phyloP scores from a whole-genome alignment of 2,329 filamentous ascomycete species.

The Teratosphaeriaceae sp. region DNA sequence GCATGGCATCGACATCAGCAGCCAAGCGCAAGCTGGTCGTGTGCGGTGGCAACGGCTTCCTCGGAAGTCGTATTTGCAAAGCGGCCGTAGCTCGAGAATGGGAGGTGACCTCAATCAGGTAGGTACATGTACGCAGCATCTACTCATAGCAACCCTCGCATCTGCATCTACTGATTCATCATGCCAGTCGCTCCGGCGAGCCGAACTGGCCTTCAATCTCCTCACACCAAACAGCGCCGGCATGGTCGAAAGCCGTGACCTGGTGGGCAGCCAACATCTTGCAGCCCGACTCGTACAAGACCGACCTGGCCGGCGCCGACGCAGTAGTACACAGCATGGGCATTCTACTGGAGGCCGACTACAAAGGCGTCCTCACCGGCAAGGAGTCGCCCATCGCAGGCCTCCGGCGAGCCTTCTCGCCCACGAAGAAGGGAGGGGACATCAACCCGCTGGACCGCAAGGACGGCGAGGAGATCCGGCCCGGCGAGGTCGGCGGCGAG shows the following conservation, averaged over 20 bases:
- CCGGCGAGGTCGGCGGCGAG: constrained; percentile 63
- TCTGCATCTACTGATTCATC: background rate
- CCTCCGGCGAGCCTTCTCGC: constrained; percentile 69
- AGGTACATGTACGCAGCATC: constrained; percentile 21
- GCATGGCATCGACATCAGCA: constrained; percentile 1
- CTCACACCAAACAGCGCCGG: constrained; percentile 61
- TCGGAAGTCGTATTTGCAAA: constrained; percentile 82
- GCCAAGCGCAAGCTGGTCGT: constrained; percentile 73
- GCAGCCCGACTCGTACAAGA: constrained; percentile 69
- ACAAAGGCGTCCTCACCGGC: constrained; percentile 85
- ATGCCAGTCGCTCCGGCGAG: constrained; percentile 72
- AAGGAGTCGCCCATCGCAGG: constrained; percentile 75
- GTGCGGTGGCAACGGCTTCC: constrained; percentile 87
- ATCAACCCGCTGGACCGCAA: constrained; percentile 61
- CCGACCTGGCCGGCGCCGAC: constrained; percentile 68
- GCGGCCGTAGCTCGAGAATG: constrained; percentile 78
- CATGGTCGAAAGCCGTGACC: constrained; percentile 74
- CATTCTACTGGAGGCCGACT: constrained; percentile 93
- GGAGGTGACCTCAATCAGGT: constrained; percentile 92
- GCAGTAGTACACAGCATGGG: constrained; percentile 94
- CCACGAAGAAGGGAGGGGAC: constrained; percentile 53
- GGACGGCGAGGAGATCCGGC: constrained; percentile 54
- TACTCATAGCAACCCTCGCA: background rate
- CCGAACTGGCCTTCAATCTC: constrained; percentile 78
- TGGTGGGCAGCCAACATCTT: constrained; percentile 90